These are phyloP conservation scores for Coffea canephora DNA, from an alignment of 257 asterid species.

Conservation along the genomic window DNA sequence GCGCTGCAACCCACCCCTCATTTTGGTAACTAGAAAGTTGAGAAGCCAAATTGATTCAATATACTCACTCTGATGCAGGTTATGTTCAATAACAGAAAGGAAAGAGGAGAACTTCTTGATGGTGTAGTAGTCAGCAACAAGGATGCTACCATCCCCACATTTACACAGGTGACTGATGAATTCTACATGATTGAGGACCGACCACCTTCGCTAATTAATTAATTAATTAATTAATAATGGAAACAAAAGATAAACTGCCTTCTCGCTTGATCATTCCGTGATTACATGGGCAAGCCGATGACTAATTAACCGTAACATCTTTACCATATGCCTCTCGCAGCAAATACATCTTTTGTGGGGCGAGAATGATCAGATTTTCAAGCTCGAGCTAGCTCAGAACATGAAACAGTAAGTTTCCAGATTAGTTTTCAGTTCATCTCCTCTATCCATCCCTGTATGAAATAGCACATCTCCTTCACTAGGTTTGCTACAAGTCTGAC, in stretches of 20 bases:
- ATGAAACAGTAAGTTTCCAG: slow-evolving; percentile 65
- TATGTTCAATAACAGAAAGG: slow-evolving; percentile 83
- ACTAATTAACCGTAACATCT: background rate
- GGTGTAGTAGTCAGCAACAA: slow-evolving; percentile 71
- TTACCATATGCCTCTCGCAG: slow-evolving; percentile 29
- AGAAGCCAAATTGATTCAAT: background rate
- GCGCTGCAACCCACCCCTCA: background rate
- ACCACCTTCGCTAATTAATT: no score
- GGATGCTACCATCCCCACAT: slow-evolving; percentile 54
- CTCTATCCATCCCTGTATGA: background rate
- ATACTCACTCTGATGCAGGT: slow-evolving; percentile 44
- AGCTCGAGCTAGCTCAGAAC: slow-evolving; percentile 59
- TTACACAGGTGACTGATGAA: slow-evolving; percentile 49
- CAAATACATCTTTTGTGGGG: slow-evolving; percentile 94
- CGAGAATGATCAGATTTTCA: slow-evolving; percentile 81
- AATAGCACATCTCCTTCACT: background rate
- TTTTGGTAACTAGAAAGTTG: background rate
- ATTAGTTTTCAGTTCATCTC: background rate
- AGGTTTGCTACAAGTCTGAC: background rate
- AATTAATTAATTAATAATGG: no score
- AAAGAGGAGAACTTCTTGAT: slow-evolving; percentile 81
- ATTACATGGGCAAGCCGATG: background rate
- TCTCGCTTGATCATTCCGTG: background rate
- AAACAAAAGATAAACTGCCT: background rate
- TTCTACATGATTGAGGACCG: background rate